Conservation (phyloP, 805 yeast species). For the Zygoascus bituminiphila region DNA sequence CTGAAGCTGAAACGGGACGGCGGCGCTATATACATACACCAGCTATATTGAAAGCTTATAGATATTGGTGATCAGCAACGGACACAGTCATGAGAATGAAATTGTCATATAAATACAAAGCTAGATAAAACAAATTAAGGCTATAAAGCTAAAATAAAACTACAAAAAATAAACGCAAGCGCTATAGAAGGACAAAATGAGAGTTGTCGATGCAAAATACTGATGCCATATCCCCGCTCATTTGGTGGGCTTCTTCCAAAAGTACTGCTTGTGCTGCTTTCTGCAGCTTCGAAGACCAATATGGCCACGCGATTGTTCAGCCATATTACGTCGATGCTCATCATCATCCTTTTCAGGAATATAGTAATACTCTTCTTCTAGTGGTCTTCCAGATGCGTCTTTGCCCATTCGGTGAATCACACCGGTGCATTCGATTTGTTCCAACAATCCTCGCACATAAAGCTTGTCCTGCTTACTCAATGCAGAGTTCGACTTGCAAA, state of each 20-base stretch:
- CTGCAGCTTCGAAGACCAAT: constrained; percentile 82
- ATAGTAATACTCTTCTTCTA: constrained; percentile 92
- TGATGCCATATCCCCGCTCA: not conserved
- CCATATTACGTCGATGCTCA: constrained; percentile 56
- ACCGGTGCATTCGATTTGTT: constrained; percentile 59
- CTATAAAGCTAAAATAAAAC: not conserved
- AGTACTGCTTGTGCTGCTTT: constrained; percentile 76
- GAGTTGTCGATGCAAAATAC: not conserved
- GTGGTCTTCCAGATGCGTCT: constrained; percentile 92
- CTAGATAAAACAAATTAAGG: not conserved
- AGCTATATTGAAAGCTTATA: too few species aligned
- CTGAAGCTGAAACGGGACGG: too few species aligned
- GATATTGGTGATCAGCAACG: too few species aligned
- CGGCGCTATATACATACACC: too few species aligned
- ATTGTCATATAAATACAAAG: not conserved
- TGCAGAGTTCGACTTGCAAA: constrained; percentile 52
- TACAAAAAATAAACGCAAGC: not conserved
- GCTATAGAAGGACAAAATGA: not conserved
- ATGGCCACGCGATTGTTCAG: constrained; percentile 69
- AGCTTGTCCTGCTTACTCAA: constrained; percentile 29
- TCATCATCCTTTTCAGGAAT: constrained; percentile 77
- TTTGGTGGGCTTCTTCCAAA: constrained; percentile 22
- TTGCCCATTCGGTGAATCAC: constrained; percentile 82
- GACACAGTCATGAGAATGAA: too few species aligned
- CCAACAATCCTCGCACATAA: constrained; percentile 39